Percentiles rank a stretch among this genome's conserved stretches.
phyloP scores from a whole-genome alignment of 768 basidiomycete genomes.

The Xerocomus potaroensis region DNA sequence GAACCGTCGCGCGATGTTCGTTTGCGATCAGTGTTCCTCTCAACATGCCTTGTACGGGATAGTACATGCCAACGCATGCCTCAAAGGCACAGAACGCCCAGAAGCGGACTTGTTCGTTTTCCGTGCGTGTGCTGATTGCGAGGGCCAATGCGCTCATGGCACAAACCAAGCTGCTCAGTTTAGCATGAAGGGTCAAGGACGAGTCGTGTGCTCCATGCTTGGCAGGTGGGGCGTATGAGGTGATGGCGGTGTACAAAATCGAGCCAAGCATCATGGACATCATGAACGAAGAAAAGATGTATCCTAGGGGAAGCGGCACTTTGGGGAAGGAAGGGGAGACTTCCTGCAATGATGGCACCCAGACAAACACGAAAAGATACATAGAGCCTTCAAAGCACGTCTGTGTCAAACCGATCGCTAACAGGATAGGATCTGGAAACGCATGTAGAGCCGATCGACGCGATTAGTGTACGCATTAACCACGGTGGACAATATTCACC shows the following conservation, averaged over 20 bases:
- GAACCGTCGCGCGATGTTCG: constrained; percentile 70
- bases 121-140: constrained; percentile 42
- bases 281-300: constrained; percentile 81
- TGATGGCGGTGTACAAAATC: constrained; percentile 56
- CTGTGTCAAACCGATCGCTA: constrained; percentile 67
- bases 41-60: constrained; percentile 73
- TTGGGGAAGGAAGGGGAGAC: constrained; percentile 35
- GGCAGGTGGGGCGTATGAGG: constrained; percentile 29
- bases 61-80: constrained; percentile 76
- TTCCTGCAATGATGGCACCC: constrained; percentile 76
- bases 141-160: constrained; percentile 55
- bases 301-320: constrained; percentile 59
- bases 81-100: constrained; percentile 75
- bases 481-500: constrained; percentile 32
- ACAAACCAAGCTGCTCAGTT: constrained; percentile 61
- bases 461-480: background rate
- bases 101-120: constrained; percentile 50
- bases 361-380: constrained; percentile 82
- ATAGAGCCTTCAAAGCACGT: constrained; percentile 83
- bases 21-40: constrained; percentile 62
- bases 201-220: constrained; percentile 28
- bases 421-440: constrained; percentile 50
- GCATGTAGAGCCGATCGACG: background rate
- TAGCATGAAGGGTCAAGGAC: constrained; percentile 57
- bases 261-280: constrained; percentile 80